phyloP scores from a whole-genome alignment of 2,329 filamentous ascomycete species.

The Verticillium klebahnii region DNA sequence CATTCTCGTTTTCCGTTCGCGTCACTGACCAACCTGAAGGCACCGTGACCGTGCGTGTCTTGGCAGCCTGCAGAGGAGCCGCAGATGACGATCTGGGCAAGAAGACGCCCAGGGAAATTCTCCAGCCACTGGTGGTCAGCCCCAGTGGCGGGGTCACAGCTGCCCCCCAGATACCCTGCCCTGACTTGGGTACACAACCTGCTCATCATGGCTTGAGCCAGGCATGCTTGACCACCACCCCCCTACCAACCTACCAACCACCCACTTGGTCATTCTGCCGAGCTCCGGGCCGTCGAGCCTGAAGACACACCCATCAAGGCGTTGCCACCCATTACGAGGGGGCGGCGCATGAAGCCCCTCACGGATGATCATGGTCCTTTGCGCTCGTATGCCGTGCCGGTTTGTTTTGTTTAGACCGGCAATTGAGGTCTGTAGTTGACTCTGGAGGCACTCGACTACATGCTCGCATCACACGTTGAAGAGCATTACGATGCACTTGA shows the following conservation, averaged over 20 bases:
- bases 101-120: too few relatives aligned
- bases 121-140: too few relatives aligned
- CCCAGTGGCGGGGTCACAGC: too few relatives aligned
- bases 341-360: neutral
- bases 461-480: neutral
- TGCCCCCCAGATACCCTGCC: too few relatives aligned
- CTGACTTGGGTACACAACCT: too few relatives aligned
- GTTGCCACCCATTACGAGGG: neutral
- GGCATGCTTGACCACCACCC: neutral
- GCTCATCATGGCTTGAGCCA: too few relatives aligned
- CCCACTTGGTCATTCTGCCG: neutral
- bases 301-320: neutral
- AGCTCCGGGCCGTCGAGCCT: neutral
- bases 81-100: too few relatives aligned
- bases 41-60: neutral
- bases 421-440: neutral
- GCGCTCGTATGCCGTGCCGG: neutral
- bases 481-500: neutral
- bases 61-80: too few relatives aligned
- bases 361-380: neutral
- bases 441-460: neutral
- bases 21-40: neutral
- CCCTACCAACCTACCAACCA: neutral
- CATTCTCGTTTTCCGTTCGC: neutral
- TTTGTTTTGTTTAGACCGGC: neutral